These are phyloP conservation scores for Prunus armeniaca DNA, from an alignment of 306 rosid genomes.

Conservation along the genomic window DNA sequence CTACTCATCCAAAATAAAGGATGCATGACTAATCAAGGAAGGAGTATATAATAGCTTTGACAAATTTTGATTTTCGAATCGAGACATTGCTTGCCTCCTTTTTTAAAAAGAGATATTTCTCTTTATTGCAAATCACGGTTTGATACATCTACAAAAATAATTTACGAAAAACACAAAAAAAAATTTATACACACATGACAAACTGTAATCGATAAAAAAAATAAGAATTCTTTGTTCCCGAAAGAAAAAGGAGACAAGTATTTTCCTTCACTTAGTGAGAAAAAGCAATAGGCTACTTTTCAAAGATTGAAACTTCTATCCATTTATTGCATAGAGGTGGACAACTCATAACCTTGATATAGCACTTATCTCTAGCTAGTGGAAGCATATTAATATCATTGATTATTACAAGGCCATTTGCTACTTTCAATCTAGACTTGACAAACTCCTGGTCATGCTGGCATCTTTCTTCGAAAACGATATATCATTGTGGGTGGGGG, in stretches of 20 bases:
- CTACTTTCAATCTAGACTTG: neutral
- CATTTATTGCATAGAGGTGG: neutral
- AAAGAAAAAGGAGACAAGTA: neutral
- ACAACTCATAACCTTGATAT: neutral
- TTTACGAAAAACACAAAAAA: too few species aligned
- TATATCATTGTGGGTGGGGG: too few species aligned
- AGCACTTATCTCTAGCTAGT: neutral
- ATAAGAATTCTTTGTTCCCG: too few species aligned
- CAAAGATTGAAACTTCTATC: neutral
- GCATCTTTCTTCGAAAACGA: conserved; percentile 14
- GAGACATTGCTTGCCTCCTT: too few species aligned
- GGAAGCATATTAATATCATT: neutral
- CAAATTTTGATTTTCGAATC: too few species aligned
- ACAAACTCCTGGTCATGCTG: neutral
- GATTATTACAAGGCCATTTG: neutral
- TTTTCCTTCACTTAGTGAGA: too few species aligned
- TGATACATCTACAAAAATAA: too few species aligned
- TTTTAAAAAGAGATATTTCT: fast-evolving
- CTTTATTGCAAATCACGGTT: fast-evolving
- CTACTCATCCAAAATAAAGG: neutral
- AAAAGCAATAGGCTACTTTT: neutral
- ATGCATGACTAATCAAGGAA: neutral
- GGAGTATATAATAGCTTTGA: neutral
- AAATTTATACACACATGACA: fast-evolving
- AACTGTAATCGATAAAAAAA: too few species aligned